Conservation (phyloP, 1,139 yeast species). For the Candida glucosophila region DNA sequence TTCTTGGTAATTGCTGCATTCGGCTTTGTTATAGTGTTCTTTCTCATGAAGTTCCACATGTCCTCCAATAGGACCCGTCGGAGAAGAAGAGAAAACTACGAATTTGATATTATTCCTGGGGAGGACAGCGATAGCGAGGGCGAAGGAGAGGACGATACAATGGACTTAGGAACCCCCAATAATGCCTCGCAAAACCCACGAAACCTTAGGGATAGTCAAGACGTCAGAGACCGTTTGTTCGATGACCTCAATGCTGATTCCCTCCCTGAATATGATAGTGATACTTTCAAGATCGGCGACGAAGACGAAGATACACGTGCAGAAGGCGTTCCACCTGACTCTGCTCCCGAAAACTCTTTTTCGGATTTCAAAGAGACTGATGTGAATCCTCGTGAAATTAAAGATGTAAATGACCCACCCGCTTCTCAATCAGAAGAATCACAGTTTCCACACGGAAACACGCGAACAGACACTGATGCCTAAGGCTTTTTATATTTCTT, state of each 20-base stretch:
- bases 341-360: too few species aligned
- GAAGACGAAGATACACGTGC: conserved; percentile 24
- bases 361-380: too few species aligned
- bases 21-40: conserved; percentile 48
- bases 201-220: conserved; percentile 12
- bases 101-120: conserved; percentile 70
- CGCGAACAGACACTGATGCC: too few species aligned
- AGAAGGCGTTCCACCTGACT: too few species aligned
- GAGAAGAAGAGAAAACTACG: conserved; percentile 67
- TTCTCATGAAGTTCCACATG: conserved; percentile 47
- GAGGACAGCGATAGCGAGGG: conserved; percentile 41
- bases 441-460: too few species aligned
- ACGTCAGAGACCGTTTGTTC: conserved; percentile 33
- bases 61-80: conserved; percentile 44
- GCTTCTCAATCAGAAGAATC: too few species aligned
- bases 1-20: conserved; percentile 50
- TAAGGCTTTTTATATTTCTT: too few species aligned
- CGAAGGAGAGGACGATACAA: conserved; percentile 15
- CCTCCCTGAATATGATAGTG: conserved; percentile 33
- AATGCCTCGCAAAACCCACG: conserved; percentile 7
- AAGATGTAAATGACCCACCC: too few species aligned
- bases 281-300: conserved; percentile 35
- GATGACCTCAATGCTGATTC: conserved; percentile 32
- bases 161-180: conserved; percentile 15
- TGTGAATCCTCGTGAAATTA: too few species aligned